Conservation (phyloP, 371 early-diverging fungal species). For the Rhizopus microsporus region DNA sequence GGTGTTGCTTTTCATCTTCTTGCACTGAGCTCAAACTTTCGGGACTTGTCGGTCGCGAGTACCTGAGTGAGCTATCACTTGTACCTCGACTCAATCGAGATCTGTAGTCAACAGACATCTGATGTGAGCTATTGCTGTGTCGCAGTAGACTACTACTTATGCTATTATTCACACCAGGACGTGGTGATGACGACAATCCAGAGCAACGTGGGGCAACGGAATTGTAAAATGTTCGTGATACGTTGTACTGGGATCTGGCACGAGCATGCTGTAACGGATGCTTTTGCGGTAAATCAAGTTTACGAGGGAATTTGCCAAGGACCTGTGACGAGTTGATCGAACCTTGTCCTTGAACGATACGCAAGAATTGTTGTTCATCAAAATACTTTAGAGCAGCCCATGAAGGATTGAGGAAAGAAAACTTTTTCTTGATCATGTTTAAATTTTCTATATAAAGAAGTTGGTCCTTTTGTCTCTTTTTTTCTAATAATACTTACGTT, state of each 20-base stretch:
- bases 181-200: neutral
- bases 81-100: neutral
- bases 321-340: slow-evolving; percentile 27
- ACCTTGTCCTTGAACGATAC: slow-evolving; percentile 35
- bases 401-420: slow-evolving; percentile 35
- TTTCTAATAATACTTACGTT: slow-evolving; percentile 19
- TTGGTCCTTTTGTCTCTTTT: neutral
- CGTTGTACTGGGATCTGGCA: neutral
- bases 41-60: neutral
- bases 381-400: slow-evolving; percentile 46
- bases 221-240: neutral
- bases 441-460: slow-evolving; percentile 17
- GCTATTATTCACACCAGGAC: too few species aligned
- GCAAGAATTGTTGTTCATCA: slow-evolving; percentile 38
- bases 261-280: slow-evolving; percentile 3
- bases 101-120: neutral
- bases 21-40: neutral
- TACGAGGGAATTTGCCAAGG: slow-evolving; percentile 31
- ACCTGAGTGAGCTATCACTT: neutral
- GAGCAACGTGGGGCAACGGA: neutral
- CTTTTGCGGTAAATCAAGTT: slow-evolving; percentile 21
- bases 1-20: neutral
- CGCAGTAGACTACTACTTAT: neutral
- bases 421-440: slow-evolving; percentile 28
- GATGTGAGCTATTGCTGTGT: neutral